A percentile compares a stretch with the other conserved stretches of the same genome.
Evolutionary conservation across 2,329 filamentous ascomycete species (phyloP).

Genomic region (Colletotrichum chlorophyti): DNA sequence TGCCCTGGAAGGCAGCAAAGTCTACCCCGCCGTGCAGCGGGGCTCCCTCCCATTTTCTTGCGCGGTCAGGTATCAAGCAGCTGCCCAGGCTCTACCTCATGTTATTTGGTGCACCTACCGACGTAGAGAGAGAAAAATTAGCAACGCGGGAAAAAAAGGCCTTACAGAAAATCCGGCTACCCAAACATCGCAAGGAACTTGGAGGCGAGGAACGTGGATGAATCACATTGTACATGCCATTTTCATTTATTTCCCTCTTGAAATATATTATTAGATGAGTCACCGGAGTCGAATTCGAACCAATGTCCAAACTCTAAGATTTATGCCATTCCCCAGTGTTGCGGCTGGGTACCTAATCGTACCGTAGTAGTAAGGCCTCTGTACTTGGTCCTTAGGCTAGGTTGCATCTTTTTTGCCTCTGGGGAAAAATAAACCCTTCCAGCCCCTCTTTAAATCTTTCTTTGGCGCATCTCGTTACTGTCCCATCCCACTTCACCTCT

Average conservation of each 20-base stretch:
- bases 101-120: too few species aligned
- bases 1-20: background rate
- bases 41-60: too few species aligned
- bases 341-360: too few species aligned
- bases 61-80: slow-evolving; percentile 18
- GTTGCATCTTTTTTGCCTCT: background rate
- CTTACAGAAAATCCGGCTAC: background rate
- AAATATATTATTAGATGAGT: slow-evolving; percentile 12
- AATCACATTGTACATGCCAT: too few species aligned
- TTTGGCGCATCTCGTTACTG: slow-evolving; percentile 22
- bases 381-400: too few species aligned
- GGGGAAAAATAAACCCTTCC: slow-evolving; percentile 13
- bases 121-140: background rate
- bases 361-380: too few species aligned
- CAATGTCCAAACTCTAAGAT: background rate
- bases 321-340: too few species aligned
- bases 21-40: slow-evolving; percentile 14
- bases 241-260: too few species aligned
- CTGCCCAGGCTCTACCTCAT: background rate
- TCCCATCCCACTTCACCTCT: slow-evolving; percentile 25
- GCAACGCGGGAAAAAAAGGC: background rate
- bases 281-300: background rate
- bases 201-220: too few species aligned
- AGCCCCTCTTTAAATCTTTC: slow-evolving; percentile 29
- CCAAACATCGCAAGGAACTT: too few species aligned